phyloP scores from a whole-genome alignment of 2,329 filamentous ascomycete genomes.

The Fusarium setosum region DNA sequence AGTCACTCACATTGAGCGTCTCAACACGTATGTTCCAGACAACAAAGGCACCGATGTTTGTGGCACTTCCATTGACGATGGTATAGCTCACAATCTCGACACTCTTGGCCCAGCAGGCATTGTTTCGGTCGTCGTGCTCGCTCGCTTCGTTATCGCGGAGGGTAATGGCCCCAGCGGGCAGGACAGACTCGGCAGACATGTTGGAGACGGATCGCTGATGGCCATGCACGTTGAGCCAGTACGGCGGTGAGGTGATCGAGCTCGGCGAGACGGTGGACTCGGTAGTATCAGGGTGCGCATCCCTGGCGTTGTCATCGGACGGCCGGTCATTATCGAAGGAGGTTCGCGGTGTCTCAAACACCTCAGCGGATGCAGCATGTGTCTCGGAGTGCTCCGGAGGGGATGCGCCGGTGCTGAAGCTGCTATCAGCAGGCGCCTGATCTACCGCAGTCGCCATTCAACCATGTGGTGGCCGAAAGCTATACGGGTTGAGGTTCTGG shows the following conservation, averaged over 20 bases:
- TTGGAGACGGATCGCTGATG: constrained; percentile 56
- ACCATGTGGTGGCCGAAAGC: constrained; percentile 40
- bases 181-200: constrained; percentile 60
- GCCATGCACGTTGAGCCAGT: constrained; percentile 53
- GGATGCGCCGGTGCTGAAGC: constrained; percentile 33
- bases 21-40: constrained; percentile 93
- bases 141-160: constrained; percentile 71
- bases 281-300: constrained; percentile 27
- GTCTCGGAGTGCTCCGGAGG: constrained; percentile 29
- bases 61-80: constrained; percentile 66
- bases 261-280: constrained; percentile 42
- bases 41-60: constrained; percentile 85
- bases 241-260: constrained; percentile 55
- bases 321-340: constrained; percentile 36
- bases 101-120: constrained; percentile 73
- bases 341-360: constrained; percentile 43
- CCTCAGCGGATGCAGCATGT: constrained; percentile 30
- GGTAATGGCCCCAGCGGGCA: constrained; percentile 67
- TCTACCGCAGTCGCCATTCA: constrained; percentile 49
- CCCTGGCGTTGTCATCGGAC: constrained; percentile 19
- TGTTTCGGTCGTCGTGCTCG: constrained; percentile 62
- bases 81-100: constrained; percentile 69
- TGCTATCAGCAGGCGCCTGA: constrained; percentile 37
- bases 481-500: background rate
- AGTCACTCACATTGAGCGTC: constrained; percentile 75